Evolutionary conservation across 2,329 filamentous ascomycete genomes (phyloP), one percentile per base, ranked within the genome.

Genomic region (Truncatella angustata): DNA sequence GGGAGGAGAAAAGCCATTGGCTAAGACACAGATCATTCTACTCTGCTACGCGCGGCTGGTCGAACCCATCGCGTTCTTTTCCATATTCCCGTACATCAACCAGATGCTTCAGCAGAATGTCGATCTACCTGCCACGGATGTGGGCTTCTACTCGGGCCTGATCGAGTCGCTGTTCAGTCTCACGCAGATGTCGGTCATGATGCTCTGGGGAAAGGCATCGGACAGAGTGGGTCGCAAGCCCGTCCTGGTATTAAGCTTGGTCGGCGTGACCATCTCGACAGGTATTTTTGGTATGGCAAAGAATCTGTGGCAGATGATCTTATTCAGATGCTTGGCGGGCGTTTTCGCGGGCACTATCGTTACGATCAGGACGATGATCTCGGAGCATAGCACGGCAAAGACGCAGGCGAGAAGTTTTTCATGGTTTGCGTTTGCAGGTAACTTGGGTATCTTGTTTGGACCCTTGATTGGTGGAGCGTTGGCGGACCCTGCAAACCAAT

Each of bases 61-160:
- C 40, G 90, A 93, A 63, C 88, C 90, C 1, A 79, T 92, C 36
- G 87, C 88, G n/a, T 93, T 90, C 73, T 93, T 92, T 73, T 84
- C 79, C 65, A 90, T 93, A 66, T 88, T 93, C 61, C 87, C 89
- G 1, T 93, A 88, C 70, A 81, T 94, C 68, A 90, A 85, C 62
- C 75, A 86, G 63, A 93, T 93, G 89, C 84, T 90, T 34, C 74
- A 81, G 66, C 75, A 80, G 52, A 86, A 85, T 53, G 88, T 87
- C 9, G 62, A 75, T 10, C 69, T 93, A 2, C 66, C 76, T 1
- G 73, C 81, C 40, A 71, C 78, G n/a, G 85, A 91, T 65, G 83
- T 91, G 3, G 90, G 90, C 2, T 93, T 92, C 71, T 93, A 91
- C 73, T 83, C 78, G 52, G 90, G 90, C 2, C 72, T 91, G 11